Conservation (phyloP, 116 monocot species). For the Posidonia oceanica region DNA sequence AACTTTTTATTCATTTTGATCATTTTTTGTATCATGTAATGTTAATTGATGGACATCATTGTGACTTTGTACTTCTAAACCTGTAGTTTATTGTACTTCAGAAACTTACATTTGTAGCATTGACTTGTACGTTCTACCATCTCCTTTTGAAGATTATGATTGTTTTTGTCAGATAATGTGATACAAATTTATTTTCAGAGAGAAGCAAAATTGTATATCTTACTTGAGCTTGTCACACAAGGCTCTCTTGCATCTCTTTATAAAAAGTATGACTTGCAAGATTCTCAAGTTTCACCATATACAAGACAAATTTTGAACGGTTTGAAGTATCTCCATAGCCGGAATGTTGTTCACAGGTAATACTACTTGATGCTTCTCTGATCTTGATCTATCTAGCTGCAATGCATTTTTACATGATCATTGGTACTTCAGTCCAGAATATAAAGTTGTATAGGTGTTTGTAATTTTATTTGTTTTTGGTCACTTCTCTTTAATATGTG, state of each 20-base stretch:
- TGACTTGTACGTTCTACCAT: too few species aligned
- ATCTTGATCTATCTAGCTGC: too few species aligned
- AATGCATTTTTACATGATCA: too few species aligned
- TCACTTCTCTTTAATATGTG: too few species aligned
- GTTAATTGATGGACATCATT: too few species aligned
- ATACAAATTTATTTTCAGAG: conserved; percentile 35
- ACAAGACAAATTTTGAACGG: conserved; percentile 85
- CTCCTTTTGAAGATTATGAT: not conserved
- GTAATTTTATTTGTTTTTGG: not conserved
- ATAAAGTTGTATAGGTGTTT: not conserved
- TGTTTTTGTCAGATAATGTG: not conserved
- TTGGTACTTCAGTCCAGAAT: too few species aligned
- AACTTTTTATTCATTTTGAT: too few species aligned
- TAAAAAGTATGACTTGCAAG: conserved; percentile 46
- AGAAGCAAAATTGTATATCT: conserved; percentile 63
- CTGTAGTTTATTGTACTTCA: too few species aligned
- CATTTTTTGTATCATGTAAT: too few species aligned
- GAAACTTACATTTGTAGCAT: too few species aligned
- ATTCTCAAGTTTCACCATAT: conserved; percentile 74
- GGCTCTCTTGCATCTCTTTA: conserved; percentile 76
- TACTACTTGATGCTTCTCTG: too few species aligned
- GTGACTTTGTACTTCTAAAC: too few species aligned
- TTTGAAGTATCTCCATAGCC: conserved; percentile 76
- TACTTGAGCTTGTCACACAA: conserved; percentile 87
- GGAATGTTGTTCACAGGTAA: conserved; percentile 83